Evolutionary conservation across 192 early-diverging fungal species (phyloP), one percentile per base, ranked within the genome.

Genomic region (Lobulomyces angularis): DNA sequence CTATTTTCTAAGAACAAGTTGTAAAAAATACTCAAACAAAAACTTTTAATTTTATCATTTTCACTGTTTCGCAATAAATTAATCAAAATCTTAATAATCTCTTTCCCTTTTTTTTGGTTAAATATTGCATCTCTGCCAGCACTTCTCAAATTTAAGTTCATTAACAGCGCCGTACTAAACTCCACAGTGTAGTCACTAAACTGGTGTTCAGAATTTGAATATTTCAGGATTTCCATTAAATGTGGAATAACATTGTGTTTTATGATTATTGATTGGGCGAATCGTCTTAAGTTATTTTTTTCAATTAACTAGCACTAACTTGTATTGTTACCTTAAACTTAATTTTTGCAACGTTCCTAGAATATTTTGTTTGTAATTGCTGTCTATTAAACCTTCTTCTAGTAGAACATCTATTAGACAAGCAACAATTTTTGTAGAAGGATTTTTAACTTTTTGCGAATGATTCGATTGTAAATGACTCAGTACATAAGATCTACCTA

Each of bases 101-200:
- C 29, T 59, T 50, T 0, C 69, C 69, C 11, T 28, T 21, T 12
- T 57, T 62, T n/a, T n/a, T n/a, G n/a, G n/a, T n/a, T n/a, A n/a
- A n/a, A n/a, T n/a, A n/a, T n/a, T n/a, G n/a, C n/a, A n/a, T n/a
- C n/a, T n/a, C n/a, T n/a, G n/a, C n/a, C n/a, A n/a, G n/a, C n/a
- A n/a, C n/a, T n/a, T 34, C 69, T 17, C 43, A 69, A 39, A 37
- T 62, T 65, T 6, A 72, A 56, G 47, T 72, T 72, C 69, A 72
- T 72, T 25, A 69, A 37, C 31, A 69, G 37, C 6, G 69, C 64
- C 27, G 56, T 45, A 11, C 49, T 57, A 42, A 65, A 65, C 45
- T 68, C 58, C 34, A 65, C 43, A n/a, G 47, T 64, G 18, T 57
- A 55, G 8, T 65, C 64, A 7, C 50, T 41, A 6, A 69, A 30